Base-by-base conservation (phyloP, 176 grass and related monocot species). In the Oryza glaberrima region DNA sequence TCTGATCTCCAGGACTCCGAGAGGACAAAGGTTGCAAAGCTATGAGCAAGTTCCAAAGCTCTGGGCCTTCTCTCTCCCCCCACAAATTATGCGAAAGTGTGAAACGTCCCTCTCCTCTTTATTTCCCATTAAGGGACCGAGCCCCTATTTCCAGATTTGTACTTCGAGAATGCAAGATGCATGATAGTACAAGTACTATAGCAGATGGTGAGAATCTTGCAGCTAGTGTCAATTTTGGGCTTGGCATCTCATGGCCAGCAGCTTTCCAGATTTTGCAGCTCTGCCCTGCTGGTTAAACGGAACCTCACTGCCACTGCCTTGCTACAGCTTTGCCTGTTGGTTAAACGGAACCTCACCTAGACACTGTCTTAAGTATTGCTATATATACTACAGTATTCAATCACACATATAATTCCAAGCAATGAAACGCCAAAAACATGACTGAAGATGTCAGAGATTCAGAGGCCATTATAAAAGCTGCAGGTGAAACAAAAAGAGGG, bases 221-320 rank as follows among this genome's bases (percentile, higher is more conserved):
- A 61, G 20, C 58, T 22, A 51, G 65, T 78, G 63, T 83, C 82
- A 75, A 87, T 75, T 83, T 81, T 60, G 75, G 58, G 80, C 63
- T 45, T 85, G 67, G 88, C 83, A 85, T 91, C 86, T 91, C 82
- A 64, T 85, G 88, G n/a, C 9, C 85, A 70, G 71, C 85, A 70
- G 67, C 87, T 86, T 82, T 54, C 88, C 82, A 28, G 52, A 72
- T 46, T 76, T 46, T 76, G 78, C 73, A 86, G 73, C 36, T 32
- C 30, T 32, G 30, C 30, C 30, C 30, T 32, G 30, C 30, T 32
- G 30, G 30, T 32, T 32, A 32, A 32, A 32, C 30, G 30, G 30
- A 32, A 32, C 30, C 30, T 32, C 69, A 20, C 72, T 85, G 79
- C 47, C 79, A 61, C 48, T 19, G 14, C 58, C 47, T 54, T 36